A percentile compares a stretch with the other conserved stretches of the same genome.
These are phyloP conservation scores for Leptographium wingfieldii DNA, from an alignment of 2,329 filamentous ascomycete species.

Conservation along the genomic window DNA sequence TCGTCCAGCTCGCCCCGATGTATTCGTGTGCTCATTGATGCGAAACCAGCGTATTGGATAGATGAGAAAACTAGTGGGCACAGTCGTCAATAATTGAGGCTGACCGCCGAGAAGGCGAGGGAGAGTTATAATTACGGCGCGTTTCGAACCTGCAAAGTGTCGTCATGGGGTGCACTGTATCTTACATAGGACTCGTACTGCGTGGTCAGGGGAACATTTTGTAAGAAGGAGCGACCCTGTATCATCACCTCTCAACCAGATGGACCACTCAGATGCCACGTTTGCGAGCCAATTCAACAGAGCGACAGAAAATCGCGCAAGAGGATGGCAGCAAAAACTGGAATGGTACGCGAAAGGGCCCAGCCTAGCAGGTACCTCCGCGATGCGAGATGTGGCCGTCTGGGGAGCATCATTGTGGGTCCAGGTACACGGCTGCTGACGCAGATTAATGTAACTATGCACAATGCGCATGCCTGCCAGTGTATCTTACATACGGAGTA, in stretches of 20 bases:
- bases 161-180: background rate
- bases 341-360: slow-evolving; percentile 15
- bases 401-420: slow-evolving; percentile 12
- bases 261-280: background rate
- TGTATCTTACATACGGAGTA: too few relatives aligned
- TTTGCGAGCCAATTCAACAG: background rate
- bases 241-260: background rate
- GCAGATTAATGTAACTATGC: slow-evolving; percentile 17
- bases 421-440: slow-evolving; percentile 16
- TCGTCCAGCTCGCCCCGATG: background rate
- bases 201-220: background rate
- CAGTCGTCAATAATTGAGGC: background rate
- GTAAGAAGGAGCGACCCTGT: background rate
- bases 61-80: background rate
- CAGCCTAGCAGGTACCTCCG: slow-evolving; percentile 17
- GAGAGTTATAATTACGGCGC: background rate
- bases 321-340: background rate
- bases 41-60: background rate
- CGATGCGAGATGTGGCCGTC: slow-evolving; percentile 12
- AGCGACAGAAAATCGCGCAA: slow-evolving; percentile 7
- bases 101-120: background rate
- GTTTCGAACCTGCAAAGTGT: background rate
- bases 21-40: too few relatives aligned
- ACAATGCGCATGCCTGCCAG: background rate
- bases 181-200: too few relatives aligned